These are phyloP conservation scores for Verticillium tricorpus DNA, from an alignment of 2,329 filamentous ascomycete species.

Conservation along the genomic window DNA sequence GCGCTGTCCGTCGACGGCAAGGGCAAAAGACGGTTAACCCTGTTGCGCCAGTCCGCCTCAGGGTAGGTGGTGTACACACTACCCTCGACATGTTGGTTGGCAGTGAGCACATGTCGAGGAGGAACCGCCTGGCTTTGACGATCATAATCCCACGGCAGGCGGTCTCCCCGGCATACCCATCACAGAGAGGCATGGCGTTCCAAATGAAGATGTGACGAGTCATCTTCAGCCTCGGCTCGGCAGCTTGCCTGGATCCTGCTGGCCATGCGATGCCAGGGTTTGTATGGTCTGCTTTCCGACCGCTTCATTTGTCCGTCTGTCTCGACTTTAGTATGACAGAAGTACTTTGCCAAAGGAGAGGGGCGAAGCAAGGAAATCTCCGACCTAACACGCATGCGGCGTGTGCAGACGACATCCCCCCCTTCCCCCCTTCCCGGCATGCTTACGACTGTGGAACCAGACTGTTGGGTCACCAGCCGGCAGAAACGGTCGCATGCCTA, in stretches of 20 bases:
- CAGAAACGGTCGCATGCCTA: neutral
- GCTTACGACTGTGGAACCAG: neutral
- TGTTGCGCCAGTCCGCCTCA: no score
- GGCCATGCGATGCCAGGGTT: neutral
- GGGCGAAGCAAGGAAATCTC: neutral
- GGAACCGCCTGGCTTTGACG: neutral
- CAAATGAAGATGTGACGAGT: neutral
- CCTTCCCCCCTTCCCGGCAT: neutral
- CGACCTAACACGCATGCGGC: neutral
- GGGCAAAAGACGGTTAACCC: no score
- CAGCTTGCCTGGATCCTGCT: neutral
- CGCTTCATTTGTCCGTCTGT: neutral
- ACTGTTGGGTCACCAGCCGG: neutral
- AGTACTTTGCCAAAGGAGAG: neutral
- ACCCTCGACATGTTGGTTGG: neutral
- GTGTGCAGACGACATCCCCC: neutral
- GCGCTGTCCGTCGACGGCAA: no score
- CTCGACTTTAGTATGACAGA: neutral
- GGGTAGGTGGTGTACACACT: neutral
- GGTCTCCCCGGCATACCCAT: neutral
- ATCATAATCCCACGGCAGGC: neutral
- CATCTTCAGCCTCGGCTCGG: neutral
- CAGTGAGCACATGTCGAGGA: neutral
- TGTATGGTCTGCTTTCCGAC: neutral
- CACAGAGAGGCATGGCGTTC: neutral